Evolutionary conservation across 352 stramenopile species (phyloP), one percentile per base, ranked within the genome.

Genomic region (Phytophthora rubi): DNA sequence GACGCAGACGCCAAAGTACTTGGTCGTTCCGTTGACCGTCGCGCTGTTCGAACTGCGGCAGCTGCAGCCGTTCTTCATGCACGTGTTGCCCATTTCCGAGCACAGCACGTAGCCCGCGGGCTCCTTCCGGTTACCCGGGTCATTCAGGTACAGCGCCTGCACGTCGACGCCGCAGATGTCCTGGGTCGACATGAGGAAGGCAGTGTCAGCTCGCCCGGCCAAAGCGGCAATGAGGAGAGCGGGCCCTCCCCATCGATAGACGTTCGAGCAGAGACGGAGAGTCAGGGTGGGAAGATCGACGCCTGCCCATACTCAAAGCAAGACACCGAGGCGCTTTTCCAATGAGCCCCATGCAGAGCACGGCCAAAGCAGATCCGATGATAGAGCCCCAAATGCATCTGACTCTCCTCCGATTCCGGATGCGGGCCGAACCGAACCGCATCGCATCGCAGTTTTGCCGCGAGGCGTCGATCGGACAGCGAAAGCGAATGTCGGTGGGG

Each of bases 1-100:
- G 3, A 80, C 48, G 33, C 72, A 83, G 9, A 74, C 59, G 3
- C 68, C 72, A 54, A 83, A 83, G 53, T 71, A 74, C 26, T 71
- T 59, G 18, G 58, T 71, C 0, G 59, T 48, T 1, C 76, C 72
- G 47, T 70, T 68, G 8, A 71, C 47, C 28, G 47, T 37, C n/a
- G 65, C 59, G 18, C 57, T 74, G 10, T 61, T 53, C 4, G 54
- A 21, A 12, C 61, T 65, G 0, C 76, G 72, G 62, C 76, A 83
- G 32, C 33, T 73, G 57, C 76, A 83, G 6, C 61, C 65, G 60
- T 71, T 73, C n/a, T 68, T 75, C 57, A 63, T 70, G 69, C 76
- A 83, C 30, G 62, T 78, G 37, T 64, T 65, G 59, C 71, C 61
- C 69, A 77, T 72, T 59, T 71, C 59, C 8, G 68, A 70, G 49